These are phyloP conservation scores for Mycena kentingensis DNA, from an alignment of 768 basidiomycete genomes.

Conservation along the genomic window DNA sequence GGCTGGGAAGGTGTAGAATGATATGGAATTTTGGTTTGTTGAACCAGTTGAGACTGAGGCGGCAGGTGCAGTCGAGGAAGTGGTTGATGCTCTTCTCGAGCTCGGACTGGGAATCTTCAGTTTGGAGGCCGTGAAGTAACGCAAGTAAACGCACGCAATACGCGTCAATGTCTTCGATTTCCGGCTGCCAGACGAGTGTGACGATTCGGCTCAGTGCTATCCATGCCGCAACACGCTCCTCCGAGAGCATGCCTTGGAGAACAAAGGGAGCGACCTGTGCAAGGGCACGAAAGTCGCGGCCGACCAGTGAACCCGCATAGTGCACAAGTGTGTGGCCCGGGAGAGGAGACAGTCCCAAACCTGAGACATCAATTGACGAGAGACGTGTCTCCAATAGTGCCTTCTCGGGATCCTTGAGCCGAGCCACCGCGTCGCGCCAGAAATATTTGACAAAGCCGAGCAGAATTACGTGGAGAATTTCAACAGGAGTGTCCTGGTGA, in stretches of 20 bases:
- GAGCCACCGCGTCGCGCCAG: constrained; percentile 41
- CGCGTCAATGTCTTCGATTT: constrained; percentile 32
- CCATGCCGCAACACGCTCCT: constrained; percentile 34
- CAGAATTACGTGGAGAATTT: constrained; percentile 40
- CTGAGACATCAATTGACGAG: constrained; percentile 31
- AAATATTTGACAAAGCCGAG: constrained; percentile 43
- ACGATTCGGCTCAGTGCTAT: constrained; percentile 34
- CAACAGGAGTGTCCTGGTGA: constrained; percentile 37
- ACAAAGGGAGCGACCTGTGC: constrained; percentile 41
- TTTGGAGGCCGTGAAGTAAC: constrained; percentile 11
- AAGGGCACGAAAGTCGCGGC: constrained; percentile 35
- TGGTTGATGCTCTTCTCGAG: constrained; percentile 34
- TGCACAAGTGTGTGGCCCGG: too few species aligned
- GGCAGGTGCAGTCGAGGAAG: constrained; percentile 35
- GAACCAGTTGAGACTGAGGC: constrained; percentile 37
- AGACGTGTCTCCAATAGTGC: constrained; percentile 29
- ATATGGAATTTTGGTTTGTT: constrained; percentile 49
- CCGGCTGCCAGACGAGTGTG: constrained; percentile 43
- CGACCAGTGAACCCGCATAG: constrained; percentile 41
- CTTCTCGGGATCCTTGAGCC: constrained; percentile 27
- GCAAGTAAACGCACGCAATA: background rate
- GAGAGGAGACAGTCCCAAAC: constrained; percentile 34
- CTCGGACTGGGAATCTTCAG: too few species aligned
- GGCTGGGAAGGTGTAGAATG: constrained; percentile 36
- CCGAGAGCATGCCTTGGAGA: constrained; percentile 38